Base-by-base conservation (phyloP, 2,329 filamentous ascomycete genomes). In the Myriosclerotinia scirpicola region DNA sequence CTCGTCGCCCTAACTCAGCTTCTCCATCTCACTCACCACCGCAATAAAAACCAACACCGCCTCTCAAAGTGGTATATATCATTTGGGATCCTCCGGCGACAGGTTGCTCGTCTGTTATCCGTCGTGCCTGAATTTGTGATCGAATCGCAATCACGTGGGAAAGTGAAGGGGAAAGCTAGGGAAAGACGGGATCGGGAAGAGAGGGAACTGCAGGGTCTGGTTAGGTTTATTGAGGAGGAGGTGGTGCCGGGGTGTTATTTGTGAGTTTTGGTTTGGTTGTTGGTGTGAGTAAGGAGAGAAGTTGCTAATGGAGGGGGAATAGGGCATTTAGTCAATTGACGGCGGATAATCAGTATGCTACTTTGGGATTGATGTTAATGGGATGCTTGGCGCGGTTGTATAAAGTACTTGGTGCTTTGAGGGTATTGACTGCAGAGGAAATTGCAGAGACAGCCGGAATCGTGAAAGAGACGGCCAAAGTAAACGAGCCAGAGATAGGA, bases 11-110 rank as follows among this genome's bases (percentile, higher is more conserved):
- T 82, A 38, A 72, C 80, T 38, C 76, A 84, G 60, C 79, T 93
- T 56, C 85, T 97, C 54, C 83, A 89, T 74, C 84, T 90, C 71
- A 85, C 96, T 73, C 86, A 89, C 78, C 88, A 92, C 76, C 91
- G 93, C 73, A 95, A 97, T 81, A 89, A 88, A 75, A 98, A 97
- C 80, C 94, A 98, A 80, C 94, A 98, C 78, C 88, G 88, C 65
- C 83, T 85, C 69, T 85, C 88, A 40, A 86, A 87, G 75, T 99
- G 94, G 94, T 98, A 91, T 87, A 85, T 87, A 73, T 82, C 81
- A 73, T 86, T 97, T 69, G 84, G 84, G 64, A 83, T 89, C 70
- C 83, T 97, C 70, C 87, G 91, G 46, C 89, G 91, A 56, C 83
- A 87, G 66, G 77, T 90, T 11, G 79, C 79, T 11, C 83, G 83